Base-by-base conservation (phyloP, 345 rosid genomes). In the Linum tenue region DNA sequence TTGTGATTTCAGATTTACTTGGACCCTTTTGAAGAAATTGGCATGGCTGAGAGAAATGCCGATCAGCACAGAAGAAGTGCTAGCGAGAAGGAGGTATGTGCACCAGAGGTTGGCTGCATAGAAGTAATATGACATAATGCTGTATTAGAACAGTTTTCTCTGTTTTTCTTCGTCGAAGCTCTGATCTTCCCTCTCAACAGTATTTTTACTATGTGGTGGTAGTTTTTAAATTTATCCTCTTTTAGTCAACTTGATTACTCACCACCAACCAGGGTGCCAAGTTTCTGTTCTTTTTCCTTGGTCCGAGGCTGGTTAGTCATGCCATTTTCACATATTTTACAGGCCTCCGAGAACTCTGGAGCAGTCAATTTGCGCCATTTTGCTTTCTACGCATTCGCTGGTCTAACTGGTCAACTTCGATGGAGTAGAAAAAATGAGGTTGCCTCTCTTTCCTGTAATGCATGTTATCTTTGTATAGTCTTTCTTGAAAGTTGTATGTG, bases 351-450 rank as follows among this genome's bases (percentile, higher is more conserved):
- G 75, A 89, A 83, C 69, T 78, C 95, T 58, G 95, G 84, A 76
- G 77, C 78, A 63, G 69, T 80, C 64, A 75, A 91, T 81, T 70
- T 95, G 73, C 95, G 90, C 48, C 92, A 89, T 81, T 95, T 95
- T 81, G 88, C 95, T 7, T 81, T 95, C 73, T 91, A 82, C 79
- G 99, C 97, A 64, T 87, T 87, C 61, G 92, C 87, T 76, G 95
- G 99, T 67, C 79, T 70, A 75, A 82, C 73, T 78, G 99, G 99
- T 56, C 61, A 10, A 40, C 76, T 75, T 67, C 76, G 94, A 64
- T 95, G 99, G 99, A 89, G 82, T 55, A 89, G 90, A 77, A 91
- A 86, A 82, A 95, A 80, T 79, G 97, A 95, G 86, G 97, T 95
- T 60, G 57, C 64, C 51, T 42, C n/a, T n/a, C 62, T 62, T 43